These are phyloP conservation scores for Calophaca sinica DNA, from an alignment of 306 rosid species.

Conservation along the genomic window DNA sequence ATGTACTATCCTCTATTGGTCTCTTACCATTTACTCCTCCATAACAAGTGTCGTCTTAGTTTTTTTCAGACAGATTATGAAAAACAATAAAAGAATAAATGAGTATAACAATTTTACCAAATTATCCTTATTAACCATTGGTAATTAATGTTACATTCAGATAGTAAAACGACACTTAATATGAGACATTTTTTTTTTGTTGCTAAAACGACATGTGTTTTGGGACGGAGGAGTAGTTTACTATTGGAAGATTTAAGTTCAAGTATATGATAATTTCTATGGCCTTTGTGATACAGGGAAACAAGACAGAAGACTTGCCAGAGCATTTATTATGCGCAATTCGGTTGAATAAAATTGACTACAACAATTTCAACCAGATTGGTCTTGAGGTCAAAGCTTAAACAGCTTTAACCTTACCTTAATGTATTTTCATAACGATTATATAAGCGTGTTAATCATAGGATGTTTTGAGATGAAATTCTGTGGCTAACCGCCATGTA, in stretches of 20 bases:
- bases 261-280: constrained; percentile 33
- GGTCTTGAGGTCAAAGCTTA: constrained; percentile 49
- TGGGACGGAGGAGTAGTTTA: not conserved
- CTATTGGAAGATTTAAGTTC: constrained; percentile 12
- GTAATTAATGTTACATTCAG: no score
- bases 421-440: constrained; percentile 24
- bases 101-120: no score
- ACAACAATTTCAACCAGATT: constrained; percentile 58
- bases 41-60: no score
- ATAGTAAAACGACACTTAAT: no score
- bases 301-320: constrained; percentile 88
- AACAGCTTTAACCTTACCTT: constrained; percentile 28
- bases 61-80: no score
- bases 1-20: not conserved
- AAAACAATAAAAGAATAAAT: no score
- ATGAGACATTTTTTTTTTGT: no score
- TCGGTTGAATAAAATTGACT: constrained; percentile 74
- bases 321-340: constrained; percentile 81
- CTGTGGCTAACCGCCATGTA: constrained; percentile 32
- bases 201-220: no score
- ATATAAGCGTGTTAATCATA: constrained; percentile 28
- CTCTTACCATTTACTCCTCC: not conserved
- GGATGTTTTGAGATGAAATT: constrained; percentile 33
- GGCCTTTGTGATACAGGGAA: constrained; percentile 60
- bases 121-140: no score